phyloP scores from a whole-genome alignment of 306 rosid species.

The Vigna hirtella region DNA sequence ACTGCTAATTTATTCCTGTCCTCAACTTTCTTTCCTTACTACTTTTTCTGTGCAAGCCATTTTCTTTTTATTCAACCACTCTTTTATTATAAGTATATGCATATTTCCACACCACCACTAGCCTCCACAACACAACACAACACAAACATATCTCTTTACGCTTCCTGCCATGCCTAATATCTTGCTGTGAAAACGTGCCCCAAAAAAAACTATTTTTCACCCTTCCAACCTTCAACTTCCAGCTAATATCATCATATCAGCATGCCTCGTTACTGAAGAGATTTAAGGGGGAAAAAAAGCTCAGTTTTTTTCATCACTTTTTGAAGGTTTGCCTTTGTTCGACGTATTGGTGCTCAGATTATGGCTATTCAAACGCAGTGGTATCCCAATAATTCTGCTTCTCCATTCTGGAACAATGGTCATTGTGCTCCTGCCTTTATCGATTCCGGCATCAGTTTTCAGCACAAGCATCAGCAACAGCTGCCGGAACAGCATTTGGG shows the following conservation, averaged over 20 bases:
- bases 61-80: constrained; percentile 1
- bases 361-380: constrained; percentile 75
- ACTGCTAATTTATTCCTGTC: constrained; percentile 24
- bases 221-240: neutral
- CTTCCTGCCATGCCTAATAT: neutral
- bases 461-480: constrained; percentile 46
- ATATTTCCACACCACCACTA: neutral
- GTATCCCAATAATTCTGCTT: constrained; percentile 49
- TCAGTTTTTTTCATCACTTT: neutral
- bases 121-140: constrained; percentile 3
- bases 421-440: constrained; percentile 39
- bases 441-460: constrained; percentile 49
- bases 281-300: neutral
- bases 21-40: neutral
- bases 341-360: neutral
- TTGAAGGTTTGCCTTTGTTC: neutral
- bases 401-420: constrained; percentile 53
- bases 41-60: neutral
- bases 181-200: constrained; percentile 26
- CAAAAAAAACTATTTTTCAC: neutral
- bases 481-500: constrained; percentile 34
- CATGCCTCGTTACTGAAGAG: neutral
- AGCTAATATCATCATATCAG: neutral
- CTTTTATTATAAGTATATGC: neutral
- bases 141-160: neutral